These are phyloP conservation scores for Pseudocercospora musae DNA, from an alignment of 2,329 filamentous ascomycete genomes.

Conservation along the genomic window DNA sequence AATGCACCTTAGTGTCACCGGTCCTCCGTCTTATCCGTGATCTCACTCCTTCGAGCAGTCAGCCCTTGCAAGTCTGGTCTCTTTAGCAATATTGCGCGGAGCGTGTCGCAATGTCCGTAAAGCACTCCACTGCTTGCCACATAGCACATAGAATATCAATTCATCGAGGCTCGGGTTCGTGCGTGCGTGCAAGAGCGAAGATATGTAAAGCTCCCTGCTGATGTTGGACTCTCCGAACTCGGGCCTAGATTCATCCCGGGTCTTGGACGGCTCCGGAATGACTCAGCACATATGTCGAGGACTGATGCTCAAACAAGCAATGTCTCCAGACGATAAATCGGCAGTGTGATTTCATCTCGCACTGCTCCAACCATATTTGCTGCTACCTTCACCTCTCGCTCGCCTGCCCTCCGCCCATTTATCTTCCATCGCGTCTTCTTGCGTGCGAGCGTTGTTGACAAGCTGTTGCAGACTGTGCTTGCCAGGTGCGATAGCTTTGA, in stretches of 20 bases:
- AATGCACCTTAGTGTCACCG: not conserved
- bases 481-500: slow-evolving; percentile 76
- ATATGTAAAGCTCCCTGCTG: too few relatives aligned
- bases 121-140: not conserved
- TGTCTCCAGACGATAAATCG: too few relatives aligned
- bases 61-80: not conserved
- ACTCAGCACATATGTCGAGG: not conserved
- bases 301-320: not conserved
- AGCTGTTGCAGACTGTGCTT: slow-evolving; percentile 89
- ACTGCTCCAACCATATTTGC: slow-evolving; percentile 25
- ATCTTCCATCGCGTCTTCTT: slow-evolving; percentile 85
- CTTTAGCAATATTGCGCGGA: not conserved
- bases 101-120: not conserved
- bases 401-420: slow-evolving; percentile 78
- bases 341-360: not conserved
- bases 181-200: too few relatives aligned
- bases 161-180: too few relatives aligned
- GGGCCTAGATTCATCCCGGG: too few relatives aligned
- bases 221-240: too few relatives aligned
- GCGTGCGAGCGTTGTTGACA: slow-evolving; percentile 75
- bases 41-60: not conserved
- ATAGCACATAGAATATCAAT: not conserved
- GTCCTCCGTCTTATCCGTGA: not conserved
- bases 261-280: too few relatives aligned
- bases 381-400: slow-evolving; percentile 65